A percentile compares a stretch with the other conserved stretches of the same genome.
Conservation (phyloP, 352 stramenopile genomes). For the Saprolegnia parasitica region DNA sequence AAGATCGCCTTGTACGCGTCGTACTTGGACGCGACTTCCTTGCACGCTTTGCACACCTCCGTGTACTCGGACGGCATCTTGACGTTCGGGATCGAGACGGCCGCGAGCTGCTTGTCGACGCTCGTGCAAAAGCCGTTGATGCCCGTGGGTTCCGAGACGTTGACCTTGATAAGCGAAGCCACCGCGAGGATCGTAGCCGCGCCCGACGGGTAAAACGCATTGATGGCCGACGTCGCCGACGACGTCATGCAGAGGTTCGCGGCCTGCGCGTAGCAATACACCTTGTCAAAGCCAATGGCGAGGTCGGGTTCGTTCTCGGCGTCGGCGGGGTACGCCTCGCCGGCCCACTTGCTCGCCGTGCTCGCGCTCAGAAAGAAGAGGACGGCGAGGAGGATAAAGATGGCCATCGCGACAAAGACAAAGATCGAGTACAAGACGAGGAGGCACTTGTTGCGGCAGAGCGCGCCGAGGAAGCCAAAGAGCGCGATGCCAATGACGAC, state of each 20-base stretch:
- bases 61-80: slow-evolving; percentile 22
- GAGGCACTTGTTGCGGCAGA: slow-evolving; percentile 52
- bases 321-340: slow-evolving; percentile 46
- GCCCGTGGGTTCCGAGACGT: slow-evolving; percentile 54
- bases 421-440: slow-evolving; percentile 54
- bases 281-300: slow-evolving; percentile 58
- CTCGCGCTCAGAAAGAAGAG: slow-evolving; percentile 42
- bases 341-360: slow-evolving; percentile 47
- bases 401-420: slow-evolving; percentile 53
- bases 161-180: slow-evolving; percentile 33
- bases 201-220: slow-evolving; percentile 49
- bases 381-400: slow-evolving; percentile 50
- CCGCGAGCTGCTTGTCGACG: slow-evolving; percentile 36
- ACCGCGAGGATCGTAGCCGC: slow-evolving; percentile 31
- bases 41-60: slow-evolving; percentile 45
- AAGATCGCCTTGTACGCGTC: slow-evolving; percentile 59
- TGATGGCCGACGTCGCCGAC: slow-evolving; percentile 45
- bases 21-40: slow-evolving; percentile 40
- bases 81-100: background rate
- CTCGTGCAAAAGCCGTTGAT: slow-evolving; percentile 56
- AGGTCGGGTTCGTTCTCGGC: slow-evolving; percentile 41
- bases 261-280: slow-evolving; percentile 70
- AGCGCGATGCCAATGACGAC: slow-evolving; percentile 56
- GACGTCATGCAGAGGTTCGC: slow-evolving; percentile 64
- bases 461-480: slow-evolving; percentile 50